Base-by-base conservation (phyloP, 805 yeast species). In the Saccharomycopsis sp. region DNA sequence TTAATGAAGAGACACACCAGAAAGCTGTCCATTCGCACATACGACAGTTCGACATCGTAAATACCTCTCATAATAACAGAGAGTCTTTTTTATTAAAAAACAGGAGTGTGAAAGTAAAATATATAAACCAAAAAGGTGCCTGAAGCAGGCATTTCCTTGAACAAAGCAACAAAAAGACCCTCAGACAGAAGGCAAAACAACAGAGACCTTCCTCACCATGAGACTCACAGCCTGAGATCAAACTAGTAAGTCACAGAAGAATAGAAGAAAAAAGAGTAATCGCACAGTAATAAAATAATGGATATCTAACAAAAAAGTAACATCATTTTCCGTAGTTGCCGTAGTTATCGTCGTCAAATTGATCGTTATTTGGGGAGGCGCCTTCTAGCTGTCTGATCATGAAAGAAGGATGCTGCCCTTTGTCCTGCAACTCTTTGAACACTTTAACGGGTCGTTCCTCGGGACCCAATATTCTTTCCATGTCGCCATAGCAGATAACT, bases 401-500 rank as follows among this genome's bases (percentile, higher is more conserved):
- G 60, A 91, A 90, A 1, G 94, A 88, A 0, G 98, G 97, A 67
- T 87, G 89, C 63, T 85, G 78, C 1, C 97, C 97, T 58, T 83
- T 79, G 61, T 88, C 96, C 67, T 84, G 90, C 24, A 92, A 75
- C 66, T 87, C 96, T 69, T 89, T 87, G 68, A 90, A 89, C 8
- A 91, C 84, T 41, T 80, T 75, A 5, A 92, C 95, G 0, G 99
- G 99, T 68, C 83, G 87, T 67, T 92, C 99, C 24, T 89, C 89
- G 62, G 88, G 75, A 44, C 87, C 89, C 52, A 94, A 71, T 8
- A 91, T 82, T 29, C 97, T 75, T 67, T 92, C 97, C 66, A 87
- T 87, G 68, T 91, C 97, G 23, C 94, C 97, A 67, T 89, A 91
- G 67, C 95, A 87, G 15, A 92, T 87, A 16, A 91, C 91, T 54